Percentiles rank a stretch among this genome's conserved stretches.
These are phyloP conservation scores for Pythium pyrilobum DNA, from an alignment of 352 stramenopile species.

Conservation along the genomic window DNA sequence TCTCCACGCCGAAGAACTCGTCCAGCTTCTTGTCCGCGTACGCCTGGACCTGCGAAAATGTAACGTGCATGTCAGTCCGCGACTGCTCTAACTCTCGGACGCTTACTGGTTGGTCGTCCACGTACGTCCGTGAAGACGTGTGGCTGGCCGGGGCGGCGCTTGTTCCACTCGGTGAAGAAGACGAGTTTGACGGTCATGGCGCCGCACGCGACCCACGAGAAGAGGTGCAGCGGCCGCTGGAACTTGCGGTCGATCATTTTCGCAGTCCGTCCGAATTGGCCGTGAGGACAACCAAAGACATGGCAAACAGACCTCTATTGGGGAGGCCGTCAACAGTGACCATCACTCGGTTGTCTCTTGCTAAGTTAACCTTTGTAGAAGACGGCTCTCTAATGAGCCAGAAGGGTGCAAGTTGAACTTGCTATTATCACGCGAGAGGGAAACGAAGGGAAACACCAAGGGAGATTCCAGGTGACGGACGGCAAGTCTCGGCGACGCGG, in stretches of 20 bases:
- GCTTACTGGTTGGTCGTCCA: background rate
- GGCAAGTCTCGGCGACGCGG: no score
- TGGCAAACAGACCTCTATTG: background rate
- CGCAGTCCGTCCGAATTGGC: background rate
- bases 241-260: conserved; percentile 84
- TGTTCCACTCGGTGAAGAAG: conserved; percentile 80
- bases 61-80: no score
- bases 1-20: conserved; percentile 83
- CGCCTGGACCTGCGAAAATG: conserved; percentile 42
- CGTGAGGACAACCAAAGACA: no score
- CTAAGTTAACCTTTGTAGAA: no score
- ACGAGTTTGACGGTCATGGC: conserved; percentile 83
- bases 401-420: no score
- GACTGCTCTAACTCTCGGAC: no score
- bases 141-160: conserved; percentile 44
- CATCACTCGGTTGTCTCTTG: no score
- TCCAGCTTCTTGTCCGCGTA: conserved; percentile 81
- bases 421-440: no score
- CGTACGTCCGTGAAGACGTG: conserved; percentile 78
- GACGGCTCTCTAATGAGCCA: no score
- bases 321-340: no score
- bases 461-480: no score
- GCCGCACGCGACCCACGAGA: conserved; percentile 70
- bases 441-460: no score
- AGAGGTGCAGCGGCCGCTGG: conserved; percentile 79